Percentiles rank a stretch among this genome's conserved stretches.
These are phyloP conservation scores for Penicillium canescens DNA, from an alignment of 495 filamentous ascomycete genomes.

Conservation along the genomic window DNA sequence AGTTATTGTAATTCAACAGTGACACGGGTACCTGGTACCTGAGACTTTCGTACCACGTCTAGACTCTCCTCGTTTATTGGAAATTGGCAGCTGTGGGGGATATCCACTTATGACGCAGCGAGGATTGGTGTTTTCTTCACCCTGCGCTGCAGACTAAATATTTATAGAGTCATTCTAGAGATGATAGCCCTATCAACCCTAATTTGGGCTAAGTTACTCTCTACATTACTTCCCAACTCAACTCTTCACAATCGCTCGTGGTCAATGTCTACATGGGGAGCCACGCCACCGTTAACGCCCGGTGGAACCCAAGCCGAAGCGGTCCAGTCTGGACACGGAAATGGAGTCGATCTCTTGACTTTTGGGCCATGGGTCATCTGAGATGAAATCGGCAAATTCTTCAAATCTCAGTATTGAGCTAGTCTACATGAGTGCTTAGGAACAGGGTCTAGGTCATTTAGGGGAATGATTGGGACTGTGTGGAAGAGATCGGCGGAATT, in stretches of 20 bases:
- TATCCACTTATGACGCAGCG: no score
- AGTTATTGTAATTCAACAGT: neutral
- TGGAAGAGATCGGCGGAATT: neutral
- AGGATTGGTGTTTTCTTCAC: no score
- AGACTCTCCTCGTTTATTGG: constrained; percentile 1
- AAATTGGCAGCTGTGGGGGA: neutral
- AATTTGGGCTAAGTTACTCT: neutral
- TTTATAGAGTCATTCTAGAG: no score
- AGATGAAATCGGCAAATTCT: neutral
- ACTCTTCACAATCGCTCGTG: constrained; percentile 23
- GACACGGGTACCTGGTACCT: constrained; percentile 25
- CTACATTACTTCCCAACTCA: neutral
- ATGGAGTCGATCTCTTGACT: constrained; percentile 26
- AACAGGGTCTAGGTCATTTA: neutral
- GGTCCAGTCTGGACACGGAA: constrained; percentile 19
- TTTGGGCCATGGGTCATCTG: neutral
- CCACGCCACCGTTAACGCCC: constrained; percentile 25
- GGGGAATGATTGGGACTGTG: no score
- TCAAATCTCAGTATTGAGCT: neutral
- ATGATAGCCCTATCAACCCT: neutral
- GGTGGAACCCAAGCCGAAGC: constrained; percentile 15
- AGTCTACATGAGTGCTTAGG: neutral
- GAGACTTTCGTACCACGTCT: neutral
- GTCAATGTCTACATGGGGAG: constrained; percentile 1
- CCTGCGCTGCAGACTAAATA: no score